Base-by-base conservation (phyloP, 2,329 filamentous ascomycete genomes). In the Ophiostoma sp. region DNA sequence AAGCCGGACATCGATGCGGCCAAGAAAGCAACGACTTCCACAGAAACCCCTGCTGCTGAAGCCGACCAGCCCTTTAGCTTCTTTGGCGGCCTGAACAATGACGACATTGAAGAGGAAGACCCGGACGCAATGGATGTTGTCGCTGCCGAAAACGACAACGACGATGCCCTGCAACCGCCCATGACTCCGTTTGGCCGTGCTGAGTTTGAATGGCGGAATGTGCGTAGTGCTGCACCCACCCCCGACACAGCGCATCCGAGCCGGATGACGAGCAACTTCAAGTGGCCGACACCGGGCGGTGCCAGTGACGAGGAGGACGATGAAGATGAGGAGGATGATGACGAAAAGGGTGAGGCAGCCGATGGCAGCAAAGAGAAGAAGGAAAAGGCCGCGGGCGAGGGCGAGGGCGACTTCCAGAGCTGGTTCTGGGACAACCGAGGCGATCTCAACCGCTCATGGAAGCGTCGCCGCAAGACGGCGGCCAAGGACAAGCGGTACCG, bases 181-280 rank as follows among this genome's bases (percentile, higher is more conserved):
- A 89, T 94, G 82, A 98, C 95, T 0, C 95, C 95, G 0, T 97
- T 90, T 80, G 93, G 93, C 0, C 90, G 91, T 75, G 88, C 91
- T 77, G 95, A 98, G 77, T 85, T 95, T 39, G 91, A 93, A 77
- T 89, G 86, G 82, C 88, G 94, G 75, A 89, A 88, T 69, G 80
- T 93, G n/a, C 88, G 96, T 72, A 98, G 94, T 80, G 94, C 94
- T 6, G 96, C 96, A 2, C 96, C 96, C 0, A 99, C 96, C 0
- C 96, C 96, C 0, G 96, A 99, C 79, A 98, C 96, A 0, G 94
- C 94, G 1, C 90, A 94, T 74, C 90, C 93, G 1, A 90, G 86
- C 55, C 88, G 89, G 36, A 52, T 71, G 3, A 45, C 61, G 36
- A 50, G 63, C 45, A 87, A 85, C 73, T 91, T 91, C 78, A 84